Evolutionary conservation across 352 stramenopile genomes (phyloP).

Genomic region (Phytopythium aichiense): DNA sequence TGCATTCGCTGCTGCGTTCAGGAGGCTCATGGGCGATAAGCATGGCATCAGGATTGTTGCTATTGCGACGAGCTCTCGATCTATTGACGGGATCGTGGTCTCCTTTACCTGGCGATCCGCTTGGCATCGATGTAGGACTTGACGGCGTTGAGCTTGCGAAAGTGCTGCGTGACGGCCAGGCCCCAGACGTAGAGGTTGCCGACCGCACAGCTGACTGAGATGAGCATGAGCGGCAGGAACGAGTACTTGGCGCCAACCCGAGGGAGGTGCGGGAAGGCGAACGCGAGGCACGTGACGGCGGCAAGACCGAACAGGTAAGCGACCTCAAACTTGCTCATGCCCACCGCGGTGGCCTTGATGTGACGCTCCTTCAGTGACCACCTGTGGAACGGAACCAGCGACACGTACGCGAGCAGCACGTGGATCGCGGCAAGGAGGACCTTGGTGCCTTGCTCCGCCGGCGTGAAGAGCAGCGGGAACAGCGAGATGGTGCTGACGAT

Average conservation of each 20-base stretch:
- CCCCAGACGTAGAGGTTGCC: constrained; percentile 80
- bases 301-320: constrained; percentile 44
- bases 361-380: constrained; percentile 63
- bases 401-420: constrained; percentile 53
- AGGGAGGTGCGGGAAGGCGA: constrained; percentile 52
- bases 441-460: constrained; percentile 71
- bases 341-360: constrained; percentile 59
- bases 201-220: constrained; percentile 65
- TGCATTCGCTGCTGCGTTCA: no score
- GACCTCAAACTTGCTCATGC: constrained; percentile 51
- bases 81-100: neutral
- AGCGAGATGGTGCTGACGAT: constrained; percentile 71
- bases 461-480: constrained; percentile 83
- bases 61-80: neutral
- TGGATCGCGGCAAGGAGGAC: constrained; percentile 63
- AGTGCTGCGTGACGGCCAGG: constrained; percentile 56
- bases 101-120: constrained; percentile 11
- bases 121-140: constrained; percentile 60
- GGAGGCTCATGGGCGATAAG: no score
- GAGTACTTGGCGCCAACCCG: constrained; percentile 40
- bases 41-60: no score
- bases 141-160: constrained; percentile 57
- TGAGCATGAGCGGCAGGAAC: constrained; percentile 81
- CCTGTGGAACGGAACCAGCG: constrained; percentile 64
- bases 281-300: constrained; percentile 27